Base-by-base conservation (phyloP, 345 rosid genomes). In the Triadica sebifera region DNA sequence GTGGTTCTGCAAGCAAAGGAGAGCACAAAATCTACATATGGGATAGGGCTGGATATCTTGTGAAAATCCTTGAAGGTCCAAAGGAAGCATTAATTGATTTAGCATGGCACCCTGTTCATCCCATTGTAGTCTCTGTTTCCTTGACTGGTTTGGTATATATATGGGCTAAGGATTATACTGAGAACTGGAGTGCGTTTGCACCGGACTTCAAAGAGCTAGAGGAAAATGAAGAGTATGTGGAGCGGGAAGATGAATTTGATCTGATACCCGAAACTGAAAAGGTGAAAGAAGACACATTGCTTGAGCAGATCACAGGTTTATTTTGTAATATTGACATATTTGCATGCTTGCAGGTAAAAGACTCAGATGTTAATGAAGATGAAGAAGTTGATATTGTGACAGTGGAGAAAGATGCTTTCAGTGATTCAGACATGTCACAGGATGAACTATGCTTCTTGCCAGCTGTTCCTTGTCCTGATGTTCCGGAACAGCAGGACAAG, bases 131-230 rank as follows among this genome's bases (percentile, higher is more conserved):
- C 38, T 96, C 98, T 67, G 98, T 96, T 70, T 96, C 99, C 69
- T 80, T 90, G 81, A 87, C 93, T 16, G 99, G 99, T 70, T 73
- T 92, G 81, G 96, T 93, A 72, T 96, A 96, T 84, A 88, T 96
- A 41, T 96, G 99, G 99, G 99, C 98, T 46, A 96, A 96, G 83
- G 99, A 96, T 70, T 90, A 96, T 77, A 91, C 96, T 3, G 99
- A 96, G 84, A 96, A 96, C 68, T 96, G 98, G 99, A 96, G 99
- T 77, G 98, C 99, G 47, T 96, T 96, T 85, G 99, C 99, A 77
- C 98, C 99, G 4, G 99, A 96, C 81, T 95, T 95, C 76, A 95
- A 93, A 80, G 99, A 95, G 89, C 97, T 96, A 6, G 98, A 93
- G 87, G 99, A 96, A 81, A 96, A 96, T 77, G 99, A 96, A 82